Percentiles rank a stretch among this genome's conserved stretches.
These are phyloP conservation scores for Arabidopsis thaliana DNA, from an alignment of 345 rosid species.

Conservation along the genomic window TAIR10.1 NC_003076.8:4698501-4699000, in stretches of 20 bases:
- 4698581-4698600: constrained; percentile 11
- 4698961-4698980: constrained; percentile 76
- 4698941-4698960: constrained; percentile 68
- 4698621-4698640: not conserved
- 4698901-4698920: not conserved
- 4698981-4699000: constrained; percentile 85
- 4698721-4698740: constrained; percentile 65
- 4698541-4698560: constrained; percentile 81
- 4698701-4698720: constrained; percentile 15
- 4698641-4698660: constrained; percentile 5
- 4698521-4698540: constrained; percentile 74
- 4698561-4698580: constrained; percentile 45
- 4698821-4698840: constrained; percentile 83
- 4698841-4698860: constrained; percentile 88
- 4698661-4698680: constrained; percentile 2
- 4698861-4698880: constrained; percentile 87
- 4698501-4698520: constrained; percentile 84
- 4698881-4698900: constrained; percentile 36
- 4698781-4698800: constrained; percentile 95
- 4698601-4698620: constrained; percentile 10
- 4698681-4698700: not conserved
- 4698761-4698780: constrained; percentile 93
- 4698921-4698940: constrained; percentile 18
- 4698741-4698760: constrained; percentile 96
- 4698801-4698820: constrained; percentile 94